Conservation (phyloP, 1,139 yeast genomes). For the Candida sanyaensis region DNA sequence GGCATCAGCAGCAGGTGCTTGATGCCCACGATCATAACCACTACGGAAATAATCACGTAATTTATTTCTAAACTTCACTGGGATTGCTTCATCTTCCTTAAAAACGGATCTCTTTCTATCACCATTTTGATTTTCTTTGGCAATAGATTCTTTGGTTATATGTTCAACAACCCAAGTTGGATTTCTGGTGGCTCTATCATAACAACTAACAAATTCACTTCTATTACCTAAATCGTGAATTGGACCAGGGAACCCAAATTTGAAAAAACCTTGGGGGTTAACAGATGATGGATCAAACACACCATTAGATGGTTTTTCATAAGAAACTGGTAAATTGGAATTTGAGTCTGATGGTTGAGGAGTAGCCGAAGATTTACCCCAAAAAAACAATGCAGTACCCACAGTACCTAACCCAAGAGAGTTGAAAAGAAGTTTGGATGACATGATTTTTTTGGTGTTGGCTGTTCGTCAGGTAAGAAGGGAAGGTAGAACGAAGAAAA, state of each 20-base stretch:
- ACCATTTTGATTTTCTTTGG: slow-evolving; percentile 43
- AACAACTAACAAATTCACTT: slow-evolving; percentile 80
- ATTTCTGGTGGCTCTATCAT: slow-evolving; percentile 79
- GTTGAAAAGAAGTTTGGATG: slow-evolving; percentile 27
- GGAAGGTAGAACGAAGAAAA: not conserved
- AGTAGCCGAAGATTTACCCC: slow-evolving; percentile 35
- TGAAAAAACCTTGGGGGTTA: slow-evolving; percentile 75
- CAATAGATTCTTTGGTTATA: slow-evolving; percentile 72
- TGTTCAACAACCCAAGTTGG: slow-evolving; percentile 94
- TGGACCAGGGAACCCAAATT: slow-evolving; percentile 95
- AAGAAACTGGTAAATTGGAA: slow-evolving; percentile 17
- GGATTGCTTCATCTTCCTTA: slow-evolving; percentile 85
- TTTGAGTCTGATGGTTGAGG: slow-evolving; percentile 14
- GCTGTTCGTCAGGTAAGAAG: not conserved
- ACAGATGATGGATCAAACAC: slow-evolving; percentile 37
- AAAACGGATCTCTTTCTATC: slow-evolving; percentile 83
- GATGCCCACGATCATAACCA: slow-evolving; percentile 97
- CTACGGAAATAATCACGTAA: slow-evolving; percentile 88
- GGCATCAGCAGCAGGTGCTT: slow-evolving; percentile 98
- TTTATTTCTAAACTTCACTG: slow-evolving; percentile 70
- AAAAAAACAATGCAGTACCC: slow-evolving; percentile 43
- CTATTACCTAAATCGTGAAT: slow-evolving; percentile 77
- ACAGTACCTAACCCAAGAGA: slow-evolving; percentile 38
- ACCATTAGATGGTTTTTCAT: slow-evolving; percentile 11
- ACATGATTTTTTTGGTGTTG: slow-evolving; percentile 22